phyloP scores from a whole-genome alignment of 164 flowering plant genomes.

The Stephania japonica region DNA sequence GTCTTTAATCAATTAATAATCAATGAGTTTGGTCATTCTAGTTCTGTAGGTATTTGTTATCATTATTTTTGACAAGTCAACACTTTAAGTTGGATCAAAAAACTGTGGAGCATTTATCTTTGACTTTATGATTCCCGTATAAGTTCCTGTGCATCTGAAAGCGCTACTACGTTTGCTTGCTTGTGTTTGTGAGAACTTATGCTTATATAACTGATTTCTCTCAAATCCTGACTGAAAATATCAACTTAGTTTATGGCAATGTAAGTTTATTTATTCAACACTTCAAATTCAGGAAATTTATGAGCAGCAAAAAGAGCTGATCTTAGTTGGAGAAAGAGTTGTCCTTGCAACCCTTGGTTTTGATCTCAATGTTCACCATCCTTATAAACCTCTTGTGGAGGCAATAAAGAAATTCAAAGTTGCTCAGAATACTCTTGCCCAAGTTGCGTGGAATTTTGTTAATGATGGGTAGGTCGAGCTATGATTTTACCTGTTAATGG shows the following conservation, averaged over 20 bases:
- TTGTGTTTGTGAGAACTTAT: too few relatives aligned
- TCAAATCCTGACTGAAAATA: too few relatives aligned
- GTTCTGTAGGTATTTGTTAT: not conserved
- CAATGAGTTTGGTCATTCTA: not conserved
- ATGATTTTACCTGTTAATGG: not conserved
- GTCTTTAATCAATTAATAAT: not conserved
- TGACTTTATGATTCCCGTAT: not conserved
- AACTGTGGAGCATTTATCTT: not conserved
- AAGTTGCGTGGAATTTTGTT: conserved; percentile 40
- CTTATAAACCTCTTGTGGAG: conserved; percentile 32
- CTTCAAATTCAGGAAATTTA: conserved; percentile 20
- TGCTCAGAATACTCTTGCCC: conserved; percentile 34
- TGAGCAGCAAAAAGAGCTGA: conserved; percentile 26
- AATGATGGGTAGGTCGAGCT: conserved; percentile 65
- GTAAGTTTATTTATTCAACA: not conserved
- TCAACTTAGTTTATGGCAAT: not conserved
- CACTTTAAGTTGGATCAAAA: not conserved
- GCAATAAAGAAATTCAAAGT: conserved; percentile 35
- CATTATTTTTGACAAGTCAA: not conserved
- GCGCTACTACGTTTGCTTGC: too few relatives aligned
- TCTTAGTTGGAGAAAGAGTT: conserved; percentile 25
- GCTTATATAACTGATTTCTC: too few relatives aligned
- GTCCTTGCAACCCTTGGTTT: conserved; percentile 28
- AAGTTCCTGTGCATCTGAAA: not conserved
- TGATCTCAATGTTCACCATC: conserved; percentile 25